Conservation (phyloP, 2,329 filamentous ascomycete genomes). For the Fusarium udum region DNA sequence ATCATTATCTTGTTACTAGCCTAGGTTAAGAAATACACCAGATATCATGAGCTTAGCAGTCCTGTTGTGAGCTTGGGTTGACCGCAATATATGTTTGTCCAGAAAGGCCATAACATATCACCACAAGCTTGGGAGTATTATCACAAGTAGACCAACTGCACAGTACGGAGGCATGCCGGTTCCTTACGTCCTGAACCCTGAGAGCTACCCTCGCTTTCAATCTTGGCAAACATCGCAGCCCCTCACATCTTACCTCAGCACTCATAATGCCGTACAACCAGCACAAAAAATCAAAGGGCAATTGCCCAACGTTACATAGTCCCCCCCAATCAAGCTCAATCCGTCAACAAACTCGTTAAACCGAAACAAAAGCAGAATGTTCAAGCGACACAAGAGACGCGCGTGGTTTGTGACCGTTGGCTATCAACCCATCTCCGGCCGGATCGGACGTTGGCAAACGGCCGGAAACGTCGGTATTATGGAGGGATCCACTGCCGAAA, state of each 20-base stretch:
- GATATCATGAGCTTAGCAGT: neutral
- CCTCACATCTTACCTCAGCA: neutral
- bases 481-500: slow-evolving; percentile 28
- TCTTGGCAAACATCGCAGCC: neutral
- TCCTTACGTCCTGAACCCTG: neutral
- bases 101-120: too few relatives aligned
- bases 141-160: neutral
- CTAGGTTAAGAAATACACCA: neutral
- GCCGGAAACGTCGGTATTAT: slow-evolving; percentile 40
- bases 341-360: slow-evolving; percentile 25
- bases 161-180: neutral
- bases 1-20: neutral
- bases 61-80: too few relatives aligned
- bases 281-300: neutral
- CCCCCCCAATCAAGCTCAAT: slow-evolving; percentile 5
- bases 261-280: slow-evolving; percentile 8
- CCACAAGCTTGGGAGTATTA: neutral
- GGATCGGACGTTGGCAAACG: slow-evolving; percentile 28
- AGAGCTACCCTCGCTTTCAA: neutral
- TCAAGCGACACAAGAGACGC: slow-evolving; percentile 8
- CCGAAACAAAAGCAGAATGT: slow-evolving; percentile 23
- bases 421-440: neutral
- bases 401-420: slow-evolving; percentile 10
- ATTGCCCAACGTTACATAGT: slow-evolving; percentile 31
- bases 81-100: neutral